Evolutionary conservation across 345 rosid genomes (phyloP), one percentile per base, ranked within the genome.

Genomic region (Boechera stricta): DNA sequence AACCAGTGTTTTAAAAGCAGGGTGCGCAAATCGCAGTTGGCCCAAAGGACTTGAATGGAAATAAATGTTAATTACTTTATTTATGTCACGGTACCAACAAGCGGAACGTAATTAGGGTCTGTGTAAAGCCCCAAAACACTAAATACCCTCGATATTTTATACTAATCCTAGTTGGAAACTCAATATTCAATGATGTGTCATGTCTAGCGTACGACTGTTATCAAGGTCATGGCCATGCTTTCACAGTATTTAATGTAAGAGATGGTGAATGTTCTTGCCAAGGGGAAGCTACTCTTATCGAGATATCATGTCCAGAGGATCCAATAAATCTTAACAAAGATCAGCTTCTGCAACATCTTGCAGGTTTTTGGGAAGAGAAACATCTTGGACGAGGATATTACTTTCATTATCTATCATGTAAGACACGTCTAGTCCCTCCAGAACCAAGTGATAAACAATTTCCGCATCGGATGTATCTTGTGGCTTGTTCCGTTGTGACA

Each of bases 381-480:
- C 89, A 63, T 81, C 80, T 69, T 88, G 91, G 52, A 88, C 92
- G 16, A 83, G 66, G 16, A 92, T 90, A 84, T 86, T 85, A 65
- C 90, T 83, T 39, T 80, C 56, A 48, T 45, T 6, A 72, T 87
- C 84, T n/a, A 94, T 91, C 80, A 74, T 62, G 87, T 94, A 94
- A 4, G 90, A 84, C 76, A 92, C 81, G 73, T 91, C 92, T 53
- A 89, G 78, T 54, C 90, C 92, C 77, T 90, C 98, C 85, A 91
- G 80, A 69, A 83, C 56, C 69, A 91, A 84, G 83, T 90, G 98
- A 82, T 90, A 94, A 6, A 84, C 64, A 33, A 82, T 71, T 36
- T 75, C 47, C 8, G 58, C 77, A 0, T 48, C 67, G 21, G 79
- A 63, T 41, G 75, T 36, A 72, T 55, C 76, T 83, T 72, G 59